Evolutionary conservation across 305 asterid genomes (phyloP).

Genomic region (Solanum hybrid): DNA sequence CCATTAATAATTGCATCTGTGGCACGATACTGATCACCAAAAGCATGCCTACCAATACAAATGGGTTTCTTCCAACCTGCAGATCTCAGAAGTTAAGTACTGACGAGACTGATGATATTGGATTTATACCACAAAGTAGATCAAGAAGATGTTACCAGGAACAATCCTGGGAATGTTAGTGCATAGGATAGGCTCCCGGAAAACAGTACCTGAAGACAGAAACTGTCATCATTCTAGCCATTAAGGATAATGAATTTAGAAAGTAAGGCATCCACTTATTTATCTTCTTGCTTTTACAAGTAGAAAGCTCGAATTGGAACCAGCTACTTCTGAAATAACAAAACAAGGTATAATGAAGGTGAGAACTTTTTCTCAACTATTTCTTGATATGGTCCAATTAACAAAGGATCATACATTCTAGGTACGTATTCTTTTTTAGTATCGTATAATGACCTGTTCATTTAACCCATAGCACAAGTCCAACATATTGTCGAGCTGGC

Average conservation of each 20-base stretch:
- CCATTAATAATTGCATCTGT: conserved; percentile 59
- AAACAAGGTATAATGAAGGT: neutral
- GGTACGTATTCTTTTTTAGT: neutral
- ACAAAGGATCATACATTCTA: neutral
- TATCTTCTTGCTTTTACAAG: neutral
- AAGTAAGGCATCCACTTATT: neutral
- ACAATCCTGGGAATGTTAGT: conserved; percentile 62
- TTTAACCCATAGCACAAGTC: neutral
- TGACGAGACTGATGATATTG: neutral
- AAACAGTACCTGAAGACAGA: conserved; percentile 62
- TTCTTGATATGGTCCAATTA: neutral
- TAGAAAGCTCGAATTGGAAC: neutral
- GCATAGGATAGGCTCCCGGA: conserved; percentile 86
- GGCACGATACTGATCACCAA: conserved; percentile 89
- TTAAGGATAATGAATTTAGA: neutral
- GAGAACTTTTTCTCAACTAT: neutral
- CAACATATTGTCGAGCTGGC: neutral
- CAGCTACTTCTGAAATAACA: neutral
- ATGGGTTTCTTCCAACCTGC: conserved; percentile 90
- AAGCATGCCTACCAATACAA: conserved; percentile 89
- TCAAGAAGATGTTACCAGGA: conserved; percentile 48
- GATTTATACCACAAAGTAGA: neutral
- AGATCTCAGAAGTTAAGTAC: conserved; percentile 8
- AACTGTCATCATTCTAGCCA: conserved; percentile 6
- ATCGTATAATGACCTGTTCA: neutral